Evolutionary conservation across 371 early-diverging fungal genomes (phyloP), one percentile per base, ranked within the genome.

Genomic region (Mortierella sp.): DNA sequence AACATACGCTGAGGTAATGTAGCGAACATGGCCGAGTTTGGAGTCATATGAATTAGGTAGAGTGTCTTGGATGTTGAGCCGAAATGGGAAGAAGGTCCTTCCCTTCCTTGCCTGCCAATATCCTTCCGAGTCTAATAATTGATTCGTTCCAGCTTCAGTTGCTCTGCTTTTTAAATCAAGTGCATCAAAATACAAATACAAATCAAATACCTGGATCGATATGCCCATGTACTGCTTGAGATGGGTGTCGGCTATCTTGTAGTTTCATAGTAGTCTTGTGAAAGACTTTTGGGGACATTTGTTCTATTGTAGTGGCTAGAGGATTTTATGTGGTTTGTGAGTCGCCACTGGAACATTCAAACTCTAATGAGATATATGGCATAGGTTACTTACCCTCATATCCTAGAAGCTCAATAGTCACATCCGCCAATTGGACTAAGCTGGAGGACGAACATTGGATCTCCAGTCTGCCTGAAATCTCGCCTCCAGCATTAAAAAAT

Each of bases 51-150:
- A 80, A 23, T 70, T 82, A 1, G 82, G 82, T 3, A 82, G 51
- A 0, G 60, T 69, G 58, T 74, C 74, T n/a, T 77, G 74, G 9
- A 82, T 59, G 55, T 68, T 74, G 14, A 82, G 60, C 5, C 72
- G 58, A 29, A 82, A 82, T 0, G 79, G 82, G 21, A 82, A 71
- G 18, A 68, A 72, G 1, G 82, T 79, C 28, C 72, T 70, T 7
- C 79, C 79, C 29, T 79, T 82, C 11, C 74, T 57, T 15, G 74
- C 74, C 61, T 65, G n/a, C 82, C 82, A 82, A 21, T 71, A 82
- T 0, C 82, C 82, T 2, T 77, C 82, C 7, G 57, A 44, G 59
- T 82, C 82, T 77, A 68, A n/a, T 19, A 30, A 57, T 29, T 18
- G n/a, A 37, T 16, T 29, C n/a, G 14, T 5, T n/a, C 16, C n/a